These are phyloP conservation scores for Hordeum vulgare DNA, from an alignment of 176 grass and related monocot genomes.

Conservation along the genomic window MorexV3_pseudomolecules_assembly NC_058524.1:156268556-156269055, in stretches of 20 bases:
- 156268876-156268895: not conserved
- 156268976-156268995: not conserved
- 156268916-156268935: not conserved
- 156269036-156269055: conserved; percentile 80
- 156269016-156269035: conserved; percentile 74
- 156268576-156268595: too few species aligned
- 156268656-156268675: too few species aligned
- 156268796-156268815: not conserved
- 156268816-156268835: not conserved
- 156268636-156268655: too few species aligned
- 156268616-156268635: too few species aligned
- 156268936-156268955: not conserved
- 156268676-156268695: too few species aligned
- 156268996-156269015: not conserved
- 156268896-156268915: not conserved
- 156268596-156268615: too few species aligned
- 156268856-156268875: not conserved
- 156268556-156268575: too few species aligned
- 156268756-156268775: not conserved
- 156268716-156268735: too few species aligned
- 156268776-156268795: not conserved
- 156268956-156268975: not conserved
- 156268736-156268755: too few species aligned
- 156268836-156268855: not conserved
- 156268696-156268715: too few species aligned